These are phyloP conservation scores for Saccharomyces hybrid DNA, from an alignment of 1,139 yeast species.

Conservation along the genomic window DNA sequence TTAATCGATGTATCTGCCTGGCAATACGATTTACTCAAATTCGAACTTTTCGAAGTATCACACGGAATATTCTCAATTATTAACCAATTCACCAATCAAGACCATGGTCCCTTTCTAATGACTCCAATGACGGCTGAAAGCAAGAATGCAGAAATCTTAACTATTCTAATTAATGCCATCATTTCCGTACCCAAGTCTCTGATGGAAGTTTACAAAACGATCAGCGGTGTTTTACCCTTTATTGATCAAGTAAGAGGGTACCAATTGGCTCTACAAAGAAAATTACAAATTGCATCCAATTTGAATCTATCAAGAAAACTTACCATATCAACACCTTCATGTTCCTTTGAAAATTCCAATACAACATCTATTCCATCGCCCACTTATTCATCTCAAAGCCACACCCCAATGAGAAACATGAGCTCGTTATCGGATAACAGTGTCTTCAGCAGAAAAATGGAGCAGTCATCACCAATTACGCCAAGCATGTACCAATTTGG, in stretches of 20 bases:
- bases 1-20: constrained; percentile 29
- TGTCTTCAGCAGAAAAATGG: constrained; percentile 21
- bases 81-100: constrained; percentile 28
- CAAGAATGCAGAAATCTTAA: constrained; percentile 23
- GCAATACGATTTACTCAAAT: constrained; percentile 28
- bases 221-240: constrained; percentile 22
- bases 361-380: constrained; percentile 19
- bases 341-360: constrained; percentile 5
- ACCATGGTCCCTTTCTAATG: constrained; percentile 29
- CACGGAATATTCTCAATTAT: constrained; percentile 28
- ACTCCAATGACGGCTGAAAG: constrained; percentile 24
- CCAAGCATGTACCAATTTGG: constrained; percentile 24
- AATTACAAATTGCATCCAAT: constrained; percentile 23
- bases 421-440: constrained; percentile 25
- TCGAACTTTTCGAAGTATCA: constrained; percentile 28
- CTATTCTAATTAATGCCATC: constrained; percentile 23
- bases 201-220: constrained; percentile 24
- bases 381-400: constrained; percentile 21
- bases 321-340: constrained; percentile 7
- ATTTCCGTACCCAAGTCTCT: constrained; percentile 23
- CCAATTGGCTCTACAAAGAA: constrained; percentile 22
- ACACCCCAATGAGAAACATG: constrained; percentile 28
- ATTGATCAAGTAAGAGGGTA: constrained; percentile 21
- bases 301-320: constrained; percentile 22
- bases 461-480: constrained; percentile 24